phyloP scores from a whole-genome alignment of 768 basidiomycete species.

The Rhodotorula sphaerocarpa region DNA sequence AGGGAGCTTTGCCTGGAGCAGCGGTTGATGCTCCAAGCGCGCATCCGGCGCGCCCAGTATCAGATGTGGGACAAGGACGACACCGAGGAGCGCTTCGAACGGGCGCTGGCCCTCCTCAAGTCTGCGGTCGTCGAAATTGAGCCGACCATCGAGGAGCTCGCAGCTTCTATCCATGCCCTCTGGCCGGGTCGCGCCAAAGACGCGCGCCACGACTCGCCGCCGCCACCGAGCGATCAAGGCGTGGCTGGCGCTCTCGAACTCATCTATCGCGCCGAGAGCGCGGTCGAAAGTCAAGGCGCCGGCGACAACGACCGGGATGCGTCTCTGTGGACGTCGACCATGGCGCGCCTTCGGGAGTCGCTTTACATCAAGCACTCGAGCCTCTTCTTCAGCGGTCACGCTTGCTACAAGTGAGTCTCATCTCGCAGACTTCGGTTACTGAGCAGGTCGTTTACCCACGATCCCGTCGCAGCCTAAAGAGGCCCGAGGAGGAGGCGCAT shows the following conservation, averaged over 20 bases:
- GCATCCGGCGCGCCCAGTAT: constrained; percentile 25
- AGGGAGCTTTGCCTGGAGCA: constrained; percentile 21
- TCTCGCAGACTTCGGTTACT: background rate
- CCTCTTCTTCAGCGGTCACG: constrained; percentile 31
- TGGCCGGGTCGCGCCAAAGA: constrained; percentile 11
- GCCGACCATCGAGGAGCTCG: constrained; percentile 18
- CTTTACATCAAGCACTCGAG: constrained; percentile 35
- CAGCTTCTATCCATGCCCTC: constrained; percentile 6
- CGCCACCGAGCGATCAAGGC: background rate
- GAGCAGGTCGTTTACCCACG: background rate
- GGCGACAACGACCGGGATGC: constrained; percentile 8
- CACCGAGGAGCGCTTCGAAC: constrained; percentile 29
- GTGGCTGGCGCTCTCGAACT: constrained; percentile 60
- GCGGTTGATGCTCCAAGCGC: constrained; percentile 4
- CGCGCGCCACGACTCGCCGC: background rate
- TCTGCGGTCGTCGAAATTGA: constrained; percentile 7
- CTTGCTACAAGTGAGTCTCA: constrained; percentile 20
- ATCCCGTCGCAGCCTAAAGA: constrained; percentile 8
- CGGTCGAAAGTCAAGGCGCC: background rate
- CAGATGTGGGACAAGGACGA: constrained; percentile 30
- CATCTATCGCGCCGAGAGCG: constrained; percentile 37
- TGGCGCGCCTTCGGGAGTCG: constrained; percentile 31
- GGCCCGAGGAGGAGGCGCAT: constrained; percentile 26
- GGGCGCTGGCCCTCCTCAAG: constrained; percentile 26
- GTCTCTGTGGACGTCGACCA: background rate